A percentile compares a stretch with the other conserved stretches of the same genome.
Conservation (phyloP, 495 filamentous ascomycete genomes). For the Tuber umbilicatum region DNA sequence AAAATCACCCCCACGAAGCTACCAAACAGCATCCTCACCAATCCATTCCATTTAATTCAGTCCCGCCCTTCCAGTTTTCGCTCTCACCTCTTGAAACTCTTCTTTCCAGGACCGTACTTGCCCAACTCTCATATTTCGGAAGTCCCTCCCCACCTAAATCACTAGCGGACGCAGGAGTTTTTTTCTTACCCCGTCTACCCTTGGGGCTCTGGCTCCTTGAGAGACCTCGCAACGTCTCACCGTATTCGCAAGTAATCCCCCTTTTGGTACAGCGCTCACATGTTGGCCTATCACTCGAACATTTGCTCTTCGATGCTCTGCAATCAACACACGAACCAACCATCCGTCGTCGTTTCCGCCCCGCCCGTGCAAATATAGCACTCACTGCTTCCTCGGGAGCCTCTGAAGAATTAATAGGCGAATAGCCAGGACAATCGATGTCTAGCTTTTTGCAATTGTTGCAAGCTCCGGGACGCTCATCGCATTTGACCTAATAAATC, state of each 20-base stretch:
- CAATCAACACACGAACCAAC: constrained; percentile 1
- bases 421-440: background rate
- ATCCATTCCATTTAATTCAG: background rate
- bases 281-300: constrained; percentile 1
- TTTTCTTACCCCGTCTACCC: background rate
- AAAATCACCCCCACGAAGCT: background rate
- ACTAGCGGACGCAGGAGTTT: background rate
- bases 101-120: background rate
- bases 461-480: constrained; percentile 4
- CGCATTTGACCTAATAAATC: background rate
- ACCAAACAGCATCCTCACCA: constrained; percentile 2
- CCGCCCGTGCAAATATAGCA: background rate
- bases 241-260: background rate
- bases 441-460: background rate
- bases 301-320: constrained; percentile 2
- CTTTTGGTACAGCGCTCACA: background rate
- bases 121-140: constrained; percentile 1
- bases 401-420: background rate
- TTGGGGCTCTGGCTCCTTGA: background rate
- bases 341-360: background rate
- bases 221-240: background rate
- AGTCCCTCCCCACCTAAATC: background rate
- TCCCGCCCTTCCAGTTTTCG: background rate
- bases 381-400: constrained; percentile 1
- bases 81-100: background rate